These are phyloP conservation scores for Dothistroma pini DNA, from an alignment of 2,329 filamentous ascomycete species.

Conservation along the genomic window DNA sequence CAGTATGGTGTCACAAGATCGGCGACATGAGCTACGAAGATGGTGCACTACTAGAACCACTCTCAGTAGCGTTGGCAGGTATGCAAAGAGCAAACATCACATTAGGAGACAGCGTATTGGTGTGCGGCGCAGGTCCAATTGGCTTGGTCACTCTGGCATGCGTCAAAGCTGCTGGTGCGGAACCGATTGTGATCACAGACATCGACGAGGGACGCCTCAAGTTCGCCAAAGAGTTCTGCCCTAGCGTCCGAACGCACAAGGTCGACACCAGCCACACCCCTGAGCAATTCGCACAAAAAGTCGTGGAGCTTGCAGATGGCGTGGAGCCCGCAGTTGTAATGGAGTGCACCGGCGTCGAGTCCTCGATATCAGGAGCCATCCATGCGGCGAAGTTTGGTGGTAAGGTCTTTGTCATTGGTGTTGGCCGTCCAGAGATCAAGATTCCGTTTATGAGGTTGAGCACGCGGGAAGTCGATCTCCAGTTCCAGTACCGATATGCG, in stretches of 20 bases:
- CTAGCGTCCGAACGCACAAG: conserved; percentile 75
- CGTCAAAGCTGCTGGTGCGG: conserved; percentile 79
- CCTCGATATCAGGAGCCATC: conserved; percentile 78
- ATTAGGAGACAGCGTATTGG: conserved; percentile 80
- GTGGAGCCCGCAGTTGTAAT: conserved; percentile 77
- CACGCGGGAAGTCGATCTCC: conserved; percentile 86
- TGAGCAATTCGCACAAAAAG: conserved; percentile 67
- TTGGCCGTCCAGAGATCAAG: conserved; percentile 92
- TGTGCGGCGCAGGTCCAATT: conserved; percentile 93
- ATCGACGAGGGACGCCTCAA: conserved; percentile 80
- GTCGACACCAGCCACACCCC: conserved; percentile 60
- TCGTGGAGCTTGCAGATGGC: conserved; percentile 69
- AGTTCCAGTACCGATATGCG: conserved; percentile 94
- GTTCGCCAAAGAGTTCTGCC: conserved; percentile 81
- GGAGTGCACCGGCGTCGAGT: conserved; percentile 95
- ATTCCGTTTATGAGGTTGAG: conserved; percentile 93
- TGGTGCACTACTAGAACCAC: conserved; percentile 83
- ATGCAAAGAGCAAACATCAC: conserved; percentile 77
- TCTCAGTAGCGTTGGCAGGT: conserved; percentile 83
- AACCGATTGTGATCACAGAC: conserved; percentile 89
- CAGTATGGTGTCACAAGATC: conserved; percentile 95
- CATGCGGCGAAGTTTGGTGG: conserved; percentile 92
- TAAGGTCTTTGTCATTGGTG: conserved; percentile 94
- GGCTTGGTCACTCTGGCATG: conserved; percentile 86
- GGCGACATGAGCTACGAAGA: conserved; percentile 88